Conservation (phyloP, 1,284 basidiomycete genomes). For the Papiliotrema nemorosa region DNA sequence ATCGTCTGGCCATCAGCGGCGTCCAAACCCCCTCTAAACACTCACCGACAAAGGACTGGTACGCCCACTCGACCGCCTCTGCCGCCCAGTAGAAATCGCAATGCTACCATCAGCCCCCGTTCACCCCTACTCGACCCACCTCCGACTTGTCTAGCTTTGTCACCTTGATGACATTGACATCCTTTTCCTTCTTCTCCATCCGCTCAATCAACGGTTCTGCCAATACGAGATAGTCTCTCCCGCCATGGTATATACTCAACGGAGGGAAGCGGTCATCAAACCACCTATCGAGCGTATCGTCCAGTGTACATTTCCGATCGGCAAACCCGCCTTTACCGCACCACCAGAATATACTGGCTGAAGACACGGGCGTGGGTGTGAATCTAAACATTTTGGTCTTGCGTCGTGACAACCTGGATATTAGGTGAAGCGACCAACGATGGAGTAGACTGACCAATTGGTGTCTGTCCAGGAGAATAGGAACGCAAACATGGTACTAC, state of each 20-base stretch:
- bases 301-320: constrained; percentile 57
- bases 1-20: constrained; percentile 25
- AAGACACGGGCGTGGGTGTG: constrained; percentile 59
- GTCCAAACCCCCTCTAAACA: not conserved
- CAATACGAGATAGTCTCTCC: constrained; percentile 54
- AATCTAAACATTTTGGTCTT: constrained; percentile 65
- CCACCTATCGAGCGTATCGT: constrained; percentile 55
- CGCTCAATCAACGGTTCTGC: constrained; percentile 55
- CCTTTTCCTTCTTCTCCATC: constrained; percentile 51
- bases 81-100: constrained; percentile 57
- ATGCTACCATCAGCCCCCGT: constrained; percentile 25
- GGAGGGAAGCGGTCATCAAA: constrained; percentile 60
- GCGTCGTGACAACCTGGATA: constrained; percentile 50
- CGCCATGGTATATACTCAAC: constrained; percentile 56
- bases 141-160: constrained; percentile 55
- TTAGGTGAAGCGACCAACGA: not conserved
- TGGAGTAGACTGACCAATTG: constrained; percentile 52
- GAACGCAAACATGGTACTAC: constrained; percentile 60
- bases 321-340: constrained; percentile 61
- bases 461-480: constrained; percentile 59
- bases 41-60: constrained; percentile 48
- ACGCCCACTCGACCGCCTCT: constrained; percentile 61
- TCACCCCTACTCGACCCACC: constrained; percentile 25
- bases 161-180: constrained; percentile 55
- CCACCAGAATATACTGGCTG: constrained; percentile 58